Evolutionary conservation across 1,284 basidiomycete species (phyloP).

Genomic region (Marasmius oreades): DNA sequence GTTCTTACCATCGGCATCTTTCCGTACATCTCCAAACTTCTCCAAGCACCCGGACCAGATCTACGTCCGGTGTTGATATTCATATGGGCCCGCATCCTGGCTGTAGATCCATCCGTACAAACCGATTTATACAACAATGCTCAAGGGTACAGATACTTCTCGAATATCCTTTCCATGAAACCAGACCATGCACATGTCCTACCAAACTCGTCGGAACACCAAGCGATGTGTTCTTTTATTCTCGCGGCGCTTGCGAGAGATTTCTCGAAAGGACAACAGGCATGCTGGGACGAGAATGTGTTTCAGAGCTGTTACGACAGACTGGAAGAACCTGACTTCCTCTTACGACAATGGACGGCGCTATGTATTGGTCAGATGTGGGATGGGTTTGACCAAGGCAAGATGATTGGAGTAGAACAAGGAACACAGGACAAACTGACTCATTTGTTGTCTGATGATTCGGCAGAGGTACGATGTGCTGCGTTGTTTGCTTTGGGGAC

Average conservation of each 20-base stretch:
- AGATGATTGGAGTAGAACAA: constrained; percentile 78
- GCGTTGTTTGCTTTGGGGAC: constrained; percentile 92
- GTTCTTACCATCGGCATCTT: constrained; percentile 99
- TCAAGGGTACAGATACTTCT: constrained; percentile 87
- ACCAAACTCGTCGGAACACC: constrained; percentile 94
- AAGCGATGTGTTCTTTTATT: constrained; percentile 99
- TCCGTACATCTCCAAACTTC: constrained; percentile 95
- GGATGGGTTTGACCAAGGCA: constrained; percentile 91
- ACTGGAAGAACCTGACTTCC: constrained; percentile 86
- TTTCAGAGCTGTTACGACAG: constrained; percentile 89
- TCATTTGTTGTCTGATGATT: constrained; percentile 80
- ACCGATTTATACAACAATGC: constrained; percentile 81
- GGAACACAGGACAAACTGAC: constrained; percentile 88
- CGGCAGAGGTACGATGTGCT: constrained; percentile 91
- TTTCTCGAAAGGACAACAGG: constrained; percentile 82
- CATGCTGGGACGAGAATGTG: constrained; percentile 82
- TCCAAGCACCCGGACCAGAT: constrained; percentile 93
- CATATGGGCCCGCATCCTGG: constrained; percentile 97
- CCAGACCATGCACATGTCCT: constrained; percentile 57
- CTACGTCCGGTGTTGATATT: constrained; percentile 98
- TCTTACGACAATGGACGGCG: constrained; percentile 92
- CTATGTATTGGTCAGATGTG: constrained; percentile 95
- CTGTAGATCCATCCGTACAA: constrained; percentile 92
- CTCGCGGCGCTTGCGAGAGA: constrained; percentile 91
- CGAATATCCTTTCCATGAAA: constrained; percentile 69